Conservation (phyloP, 2,329 filamentous ascomycete genomes). For the Tolypocladium endophyticum region DNA sequence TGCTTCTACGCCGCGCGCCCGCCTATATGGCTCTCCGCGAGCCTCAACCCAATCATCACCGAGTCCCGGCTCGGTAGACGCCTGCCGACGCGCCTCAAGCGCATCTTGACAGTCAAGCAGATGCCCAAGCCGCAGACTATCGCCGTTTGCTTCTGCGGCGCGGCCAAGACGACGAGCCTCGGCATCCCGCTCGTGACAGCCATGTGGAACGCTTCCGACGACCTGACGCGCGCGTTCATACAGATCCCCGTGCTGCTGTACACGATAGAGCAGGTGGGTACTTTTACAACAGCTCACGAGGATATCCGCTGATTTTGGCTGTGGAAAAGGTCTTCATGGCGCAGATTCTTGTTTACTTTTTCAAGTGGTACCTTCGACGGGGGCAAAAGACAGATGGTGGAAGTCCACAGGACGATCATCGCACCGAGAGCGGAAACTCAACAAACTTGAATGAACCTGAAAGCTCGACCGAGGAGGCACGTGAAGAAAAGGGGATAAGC, state of each 20-base stretch:
- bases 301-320: neutral
- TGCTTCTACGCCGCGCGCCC: slow-evolving; percentile 43
- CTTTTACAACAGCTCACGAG: neutral
- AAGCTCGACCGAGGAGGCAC: neutral
- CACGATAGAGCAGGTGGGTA: slow-evolving; percentile 40
- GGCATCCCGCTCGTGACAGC: slow-evolving; percentile 58
- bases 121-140: slow-evolving; percentile 52
- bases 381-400: slow-evolving; percentile 13
- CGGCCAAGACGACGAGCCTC: slow-evolving; percentile 61
- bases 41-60: slow-evolving; percentile 22
- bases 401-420: neutral
- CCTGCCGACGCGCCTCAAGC: slow-evolving; percentile 18
- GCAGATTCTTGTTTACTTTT: slow-evolving; percentile 33
- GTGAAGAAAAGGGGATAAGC: neutral
- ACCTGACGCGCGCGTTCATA: slow-evolving; percentile 44
- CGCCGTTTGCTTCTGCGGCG: slow-evolving; percentile 62
- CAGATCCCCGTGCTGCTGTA: slow-evolving; percentile 56
- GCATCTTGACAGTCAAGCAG: slow-evolving; percentile 34
- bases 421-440: neutral
- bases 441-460: neutral
- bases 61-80: slow-evolving; percentile 12
- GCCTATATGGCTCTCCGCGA: slow-evolving; percentile 19
- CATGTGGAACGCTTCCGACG: slow-evolving; percentile 51
- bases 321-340: slow-evolving; percentile 27
- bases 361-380: slow-evolving; percentile 30